Percentiles rank a stretch among this genome's conserved stretches.
phyloP scores from a whole-genome alignment of 768 basidiomycete genomes.

The Hericium rajendrae region DNA sequence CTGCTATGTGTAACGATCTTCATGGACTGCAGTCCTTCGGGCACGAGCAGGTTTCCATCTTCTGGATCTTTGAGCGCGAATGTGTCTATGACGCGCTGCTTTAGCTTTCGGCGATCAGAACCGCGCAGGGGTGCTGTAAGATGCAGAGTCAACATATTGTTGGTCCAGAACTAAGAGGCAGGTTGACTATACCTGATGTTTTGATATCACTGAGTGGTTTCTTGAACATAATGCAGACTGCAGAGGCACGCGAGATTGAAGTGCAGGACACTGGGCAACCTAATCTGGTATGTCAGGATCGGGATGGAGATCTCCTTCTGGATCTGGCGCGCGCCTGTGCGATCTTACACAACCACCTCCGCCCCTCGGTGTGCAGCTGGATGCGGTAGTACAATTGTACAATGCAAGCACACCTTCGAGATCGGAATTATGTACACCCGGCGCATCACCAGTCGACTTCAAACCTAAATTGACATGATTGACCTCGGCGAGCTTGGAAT shows the following conservation, averaged over 20 bases:
- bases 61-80: slow-evolving; percentile 39
- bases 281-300: no score
- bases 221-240: slow-evolving; percentile 53
- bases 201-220: slow-evolving; percentile 61
- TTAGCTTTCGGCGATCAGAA: slow-evolving; percentile 67
- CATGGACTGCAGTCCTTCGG: slow-evolving; percentile 58
- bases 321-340: no score
- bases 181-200: slow-evolving; percentile 38
- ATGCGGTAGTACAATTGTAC: no score
- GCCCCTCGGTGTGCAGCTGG: no score
- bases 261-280: not conserved
- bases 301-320: no score
- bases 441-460: no score
- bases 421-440: no score
- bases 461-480: no score
- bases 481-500: no score
- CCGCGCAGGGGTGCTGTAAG: slow-evolving; percentile 50
- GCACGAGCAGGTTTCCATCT: slow-evolving; percentile 60
- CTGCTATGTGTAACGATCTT: slow-evolving; percentile 59
- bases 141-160: not conserved
- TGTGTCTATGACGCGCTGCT: slow-evolving; percentile 40
- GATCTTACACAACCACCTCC: no score
- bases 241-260: not conserved
- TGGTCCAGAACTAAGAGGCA: not conserved
- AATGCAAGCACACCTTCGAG: no score